phyloP scores from a whole-genome alignment of 306 rosid species.

The Cucurbita pepo region DNA sequence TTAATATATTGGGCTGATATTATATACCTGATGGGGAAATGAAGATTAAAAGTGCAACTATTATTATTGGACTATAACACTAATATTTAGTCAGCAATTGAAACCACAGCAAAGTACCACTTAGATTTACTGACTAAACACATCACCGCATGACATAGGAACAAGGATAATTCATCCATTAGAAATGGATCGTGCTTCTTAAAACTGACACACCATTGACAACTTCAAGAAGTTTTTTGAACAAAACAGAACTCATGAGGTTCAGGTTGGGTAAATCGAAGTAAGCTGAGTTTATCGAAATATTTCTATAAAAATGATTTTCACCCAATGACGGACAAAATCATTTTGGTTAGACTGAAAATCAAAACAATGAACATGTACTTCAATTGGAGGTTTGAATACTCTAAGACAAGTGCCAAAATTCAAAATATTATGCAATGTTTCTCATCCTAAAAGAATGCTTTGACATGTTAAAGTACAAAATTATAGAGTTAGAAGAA shows the following conservation, averaged over 20 bases:
- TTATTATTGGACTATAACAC: neutral
- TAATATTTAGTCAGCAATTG: neutral
- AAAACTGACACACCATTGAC: neutral
- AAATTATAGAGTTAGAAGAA: neutral
- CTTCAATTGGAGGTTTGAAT: neutral
- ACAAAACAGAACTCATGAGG: neutral
- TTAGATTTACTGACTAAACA: neutral
- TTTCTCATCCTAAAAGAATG: neutral
- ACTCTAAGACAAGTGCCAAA: neutral
- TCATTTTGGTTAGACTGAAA: neutral
- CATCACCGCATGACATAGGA: neutral
- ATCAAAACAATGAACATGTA: neutral
- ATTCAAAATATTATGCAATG: neutral
- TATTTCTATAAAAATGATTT: neutral
- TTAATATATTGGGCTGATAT: neutral
- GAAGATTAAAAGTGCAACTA: neutral
- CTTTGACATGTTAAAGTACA: neutral
- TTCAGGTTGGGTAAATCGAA: neutral
- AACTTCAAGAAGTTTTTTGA: neutral
- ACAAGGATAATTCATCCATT: neutral
- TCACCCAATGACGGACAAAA: neutral
- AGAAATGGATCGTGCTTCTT: neutral
- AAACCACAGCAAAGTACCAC: neutral
- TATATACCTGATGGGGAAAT: neutral
- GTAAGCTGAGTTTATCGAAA: neutral